phyloP scores from a whole-genome alignment of 306 rosid species.

The Myrica gale region DNA sequence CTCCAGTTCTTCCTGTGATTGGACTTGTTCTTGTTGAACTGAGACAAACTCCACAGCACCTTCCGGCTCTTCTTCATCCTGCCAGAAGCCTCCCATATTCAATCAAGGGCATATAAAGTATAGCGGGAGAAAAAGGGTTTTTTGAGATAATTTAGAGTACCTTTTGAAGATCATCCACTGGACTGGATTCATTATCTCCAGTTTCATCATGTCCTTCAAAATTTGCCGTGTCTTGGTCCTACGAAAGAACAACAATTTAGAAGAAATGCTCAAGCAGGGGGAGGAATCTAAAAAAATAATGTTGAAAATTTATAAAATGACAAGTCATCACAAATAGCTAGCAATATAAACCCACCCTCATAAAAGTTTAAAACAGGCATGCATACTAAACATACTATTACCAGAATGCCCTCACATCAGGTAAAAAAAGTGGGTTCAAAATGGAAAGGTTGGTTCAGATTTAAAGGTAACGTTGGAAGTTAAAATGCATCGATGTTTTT shows the following conservation, averaged over 20 bases:
- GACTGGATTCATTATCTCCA: slow-evolving; percentile 16
- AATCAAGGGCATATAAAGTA: slow-evolving; percentile 8
- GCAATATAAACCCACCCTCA: neutral
- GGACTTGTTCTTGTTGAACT: slow-evolving; percentile 49
- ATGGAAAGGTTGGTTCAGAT: neutral
- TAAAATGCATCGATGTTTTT: no score
- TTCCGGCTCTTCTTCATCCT: slow-evolving; percentile 62
- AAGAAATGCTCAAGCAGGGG: neutral
- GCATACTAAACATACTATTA: neutral
- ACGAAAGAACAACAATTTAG: neutral
- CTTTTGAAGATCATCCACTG: slow-evolving; percentile 33
- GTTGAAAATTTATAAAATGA: neutral
- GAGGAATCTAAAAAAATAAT: neutral
- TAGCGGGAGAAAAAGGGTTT: slow-evolving; percentile 8
- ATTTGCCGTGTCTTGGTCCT: slow-evolving; percentile 10
- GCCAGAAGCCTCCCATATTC: slow-evolving; percentile 29
- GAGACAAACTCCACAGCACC: slow-evolving; percentile 42
- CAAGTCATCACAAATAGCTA: neutral
- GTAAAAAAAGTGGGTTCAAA: neutral
- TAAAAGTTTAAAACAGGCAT: neutral
- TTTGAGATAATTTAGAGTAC: slow-evolving; percentile 23
- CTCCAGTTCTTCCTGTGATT: slow-evolving; percentile 50
- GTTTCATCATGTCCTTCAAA: slow-evolving; percentile 15
- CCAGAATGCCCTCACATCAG: neutral
- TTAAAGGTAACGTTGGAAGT: neutral